Base-by-base conservation (phyloP, 2,329 filamentous ascomycete species). In the Trichoderma brevicompactum region DNA sequence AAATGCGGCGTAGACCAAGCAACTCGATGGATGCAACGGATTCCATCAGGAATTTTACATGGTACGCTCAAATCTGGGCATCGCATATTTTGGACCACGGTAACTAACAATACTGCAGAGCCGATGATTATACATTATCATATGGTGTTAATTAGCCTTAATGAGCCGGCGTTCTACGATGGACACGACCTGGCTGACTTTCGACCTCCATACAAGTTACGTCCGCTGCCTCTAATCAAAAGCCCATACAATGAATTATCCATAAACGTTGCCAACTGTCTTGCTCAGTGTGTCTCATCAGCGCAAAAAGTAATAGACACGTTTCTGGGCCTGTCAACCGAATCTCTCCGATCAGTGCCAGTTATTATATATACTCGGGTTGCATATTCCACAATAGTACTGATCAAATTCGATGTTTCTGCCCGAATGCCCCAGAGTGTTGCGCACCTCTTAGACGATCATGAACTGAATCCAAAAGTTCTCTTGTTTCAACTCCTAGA, bases 361-460 rank as follows among this genome's bases (percentile, higher is more conserved):
- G 52, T 41, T 2, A 55, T 55, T 2, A 12, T 55, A 12, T 55
- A 28, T 36, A 55, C 52, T 12, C 36, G 52, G 6, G 38, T 55
- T 19, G 38, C 36, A n/a, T 55, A 55, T 28, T 36, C 52, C 9
- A 36, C 52, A 7, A 36, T 55, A 6, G 19, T 40, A 15, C 36
- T 55, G 13, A 55, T 55, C 17, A 55, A 55, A 19, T 55, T 55
- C 9, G 52, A 55, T 7, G 52, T 55, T n/a, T 55, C 52, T 7
- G 52, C 52, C 13, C 52, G 36, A 7, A 40, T 55, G 7, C 52
- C 36, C 0, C 52, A 55, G 19, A 55, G 52, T 13, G 52, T 55
- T 7, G 52, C 52, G 9, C 41, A 17, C 1, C 19, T 55, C 1
- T 1, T 55, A 1, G 52, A 55, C 8, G 52, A 55, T 10, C 23